phyloP scores from a whole-genome alignment of 257 asterid genomes.

The Capsicum pubescens region DNA sequence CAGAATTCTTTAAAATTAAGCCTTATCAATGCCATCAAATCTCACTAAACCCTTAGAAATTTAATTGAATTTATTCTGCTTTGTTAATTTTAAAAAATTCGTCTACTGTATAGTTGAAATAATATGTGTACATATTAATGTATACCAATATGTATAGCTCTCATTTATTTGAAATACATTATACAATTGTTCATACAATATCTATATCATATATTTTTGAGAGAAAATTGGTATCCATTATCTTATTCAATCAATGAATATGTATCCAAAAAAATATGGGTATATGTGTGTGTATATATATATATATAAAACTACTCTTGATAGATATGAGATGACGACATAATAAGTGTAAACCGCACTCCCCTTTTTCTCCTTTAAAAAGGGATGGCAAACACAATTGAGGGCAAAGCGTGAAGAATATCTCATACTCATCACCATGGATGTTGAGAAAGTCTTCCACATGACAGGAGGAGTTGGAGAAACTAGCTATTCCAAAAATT shows the following conservation, averaged over 20 bases:
- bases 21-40: not conserved
- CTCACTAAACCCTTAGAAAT: not conserved
- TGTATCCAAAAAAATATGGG: too few species aligned
- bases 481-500: conserved; percentile 70
- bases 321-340: not conserved
- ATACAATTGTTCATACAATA: too few species aligned
- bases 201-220: too few species aligned
- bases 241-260: too few species aligned
- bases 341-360: not conserved
- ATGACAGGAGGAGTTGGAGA: conserved; percentile 87
- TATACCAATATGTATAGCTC: too few species aligned
- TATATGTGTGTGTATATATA: too few species aligned
- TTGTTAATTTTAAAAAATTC: too few species aligned
- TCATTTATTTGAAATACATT: too few species aligned
- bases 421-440: conserved; percentile 49
- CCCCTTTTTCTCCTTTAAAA: not conserved
- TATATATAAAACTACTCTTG: too few species aligned
- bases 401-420: not conserved
- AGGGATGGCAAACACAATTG: not conserved
- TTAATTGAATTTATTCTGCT: not conserved
- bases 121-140: too few species aligned
- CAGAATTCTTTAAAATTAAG: not conserved
- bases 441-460: conserved; percentile 75
- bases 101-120: too few species aligned
- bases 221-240: too few species aligned